Percentiles rank a stretch among this genome's conserved stretches.
phyloP scores from a whole-genome alignment of 2,329 filamentous ascomycete species.

The Decorospora gaudefroyi region DNA sequence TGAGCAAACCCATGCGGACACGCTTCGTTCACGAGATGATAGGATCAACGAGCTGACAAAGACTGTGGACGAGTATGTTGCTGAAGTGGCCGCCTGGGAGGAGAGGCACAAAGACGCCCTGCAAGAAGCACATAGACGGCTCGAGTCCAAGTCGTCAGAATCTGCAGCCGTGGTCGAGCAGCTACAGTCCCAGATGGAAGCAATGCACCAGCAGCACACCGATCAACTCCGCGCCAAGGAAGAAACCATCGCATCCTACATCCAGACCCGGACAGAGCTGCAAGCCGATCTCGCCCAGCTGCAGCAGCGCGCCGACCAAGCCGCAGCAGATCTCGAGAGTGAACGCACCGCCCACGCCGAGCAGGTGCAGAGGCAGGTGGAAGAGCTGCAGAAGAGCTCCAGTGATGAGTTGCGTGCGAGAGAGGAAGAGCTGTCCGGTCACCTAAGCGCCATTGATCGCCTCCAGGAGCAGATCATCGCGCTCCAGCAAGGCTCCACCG shows the following conservation, averaged over 20 bases:
- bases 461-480: slow-evolving; percentile 42
- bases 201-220: slow-evolving; percentile 40
- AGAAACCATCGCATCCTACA: slow-evolving; percentile 35
- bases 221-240: slow-evolving; percentile 41
- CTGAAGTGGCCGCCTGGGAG: slow-evolving; percentile 28
- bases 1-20: slow-evolving; percentile 37
- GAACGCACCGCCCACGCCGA: slow-evolving; percentile 38
- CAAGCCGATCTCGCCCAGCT: slow-evolving; percentile 34
- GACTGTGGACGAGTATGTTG: slow-evolving; percentile 32
- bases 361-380: slow-evolving; percentile 31
- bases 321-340: slow-evolving; percentile 34
- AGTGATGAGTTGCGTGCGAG: slow-evolving; percentile 31
- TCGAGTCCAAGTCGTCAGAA: slow-evolving; percentile 38
- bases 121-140: slow-evolving; percentile 29
- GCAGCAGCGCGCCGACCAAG: slow-evolving; percentile 38
- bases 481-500: slow-evolving; percentile 43
- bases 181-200: slow-evolving; percentile 40
- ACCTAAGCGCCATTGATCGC: slow-evolving; percentile 39
- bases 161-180: slow-evolving; percentile 39
- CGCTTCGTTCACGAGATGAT: slow-evolving; percentile 33
- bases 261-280: slow-evolving; percentile 32
- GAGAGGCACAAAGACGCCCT: slow-evolving; percentile 31
- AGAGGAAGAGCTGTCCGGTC: slow-evolving; percentile 37
- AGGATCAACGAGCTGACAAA: slow-evolving; percentile 37
- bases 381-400: slow-evolving; percentile 35